These are phyloP conservation scores for Sherardia arvensis DNA, from an alignment of 257 asterid species.

Conservation along the genomic window DNA sequence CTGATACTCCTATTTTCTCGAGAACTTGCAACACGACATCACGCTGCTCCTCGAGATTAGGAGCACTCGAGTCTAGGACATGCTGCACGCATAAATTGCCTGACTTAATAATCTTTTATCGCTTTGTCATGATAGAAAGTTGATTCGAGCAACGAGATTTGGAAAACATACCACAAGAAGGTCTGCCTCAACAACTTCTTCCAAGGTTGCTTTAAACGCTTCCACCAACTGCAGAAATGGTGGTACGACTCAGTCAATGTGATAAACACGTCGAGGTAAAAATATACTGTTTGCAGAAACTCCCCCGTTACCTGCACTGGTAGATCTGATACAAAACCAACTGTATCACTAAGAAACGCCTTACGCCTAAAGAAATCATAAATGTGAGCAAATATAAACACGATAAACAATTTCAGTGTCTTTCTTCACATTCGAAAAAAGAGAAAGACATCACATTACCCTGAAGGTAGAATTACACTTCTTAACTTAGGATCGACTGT, in stretches of 20 bases:
- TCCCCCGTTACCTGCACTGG: constrained; percentile 70
- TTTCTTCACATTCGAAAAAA: too few species aligned
- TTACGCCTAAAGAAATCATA: constrained; percentile 48
- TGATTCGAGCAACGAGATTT: background rate
- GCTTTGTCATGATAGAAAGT: too few species aligned
- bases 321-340: constrained; percentile 90
- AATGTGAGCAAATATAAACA: background rate
- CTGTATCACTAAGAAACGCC: constrained; percentile 92
- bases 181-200: constrained; percentile 96
- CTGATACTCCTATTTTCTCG: constrained; percentile 59
- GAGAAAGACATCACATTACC: constrained; percentile 29
- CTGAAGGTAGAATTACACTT: constrained; percentile 81
- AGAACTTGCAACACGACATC: constrained; percentile 80
- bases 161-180: constrained; percentile 74
- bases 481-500: constrained; percentile 93
- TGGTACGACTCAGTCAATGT: constrained; percentile 8
- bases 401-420: background rate
- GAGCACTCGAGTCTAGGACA: constrained; percentile 87
- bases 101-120: too few species aligned
- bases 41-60: constrained; percentile 64
- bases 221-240: constrained; percentile 92
- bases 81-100: constrained; percentile 42
- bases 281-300: background rate
- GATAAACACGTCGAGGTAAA: constrained; percentile 5
- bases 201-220: constrained; percentile 94